Evolutionary conservation across 345 rosid species (phyloP), one percentile per base, ranked within the genome.

Genomic region (Excoecaria agallocha): DNA sequence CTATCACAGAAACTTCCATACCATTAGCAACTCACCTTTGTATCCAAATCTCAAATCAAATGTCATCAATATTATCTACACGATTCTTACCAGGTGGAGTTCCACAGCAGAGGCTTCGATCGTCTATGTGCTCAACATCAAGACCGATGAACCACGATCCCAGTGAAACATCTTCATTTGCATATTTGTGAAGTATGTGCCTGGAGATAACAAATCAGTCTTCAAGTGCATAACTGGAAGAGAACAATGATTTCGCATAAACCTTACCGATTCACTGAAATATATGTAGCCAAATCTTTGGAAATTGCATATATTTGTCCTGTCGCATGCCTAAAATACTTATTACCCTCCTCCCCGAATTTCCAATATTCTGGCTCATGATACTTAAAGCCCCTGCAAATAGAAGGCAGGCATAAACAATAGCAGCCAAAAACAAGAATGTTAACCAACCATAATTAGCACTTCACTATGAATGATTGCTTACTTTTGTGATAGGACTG

Each of bases 131-230:
- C 61, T 88, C 93, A 0, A 95, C 98, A 51, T 95, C 98, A 71
- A 93, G 98, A 20, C 99, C 99, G 54, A 95, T 93, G 82, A 95
- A 91, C 99, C 99, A 95, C 30, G 99, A 85, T 73, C 99, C 98
- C 35, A 95, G 58, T 17, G 99, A 90, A 66, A 95, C 99, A 61
- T 95, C 98, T 82, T 95, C 99, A 72, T 95, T 95, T 75, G 97
- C 98, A 72, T 89, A 93, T 69, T 83, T 87, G 78, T 95, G 98
- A 60, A 95, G 94, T 78, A 95, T 81, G 77, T 87, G 84, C 83
- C 99, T 93, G 80, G 43, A 72, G 38, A 71, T 38, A 52, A 72
- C 48, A 73, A 6, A 59, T 39, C 25, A 30, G 74, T 56, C 73
- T 59, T 70, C 49, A 77, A 54, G 46, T 30, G 43, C n/a, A 39